Evolutionary conservation across 1,284 basidiomycete species (phyloP), one percentile per base, ranked within the genome.

Genomic region (Pholiota adiposa): DNA sequence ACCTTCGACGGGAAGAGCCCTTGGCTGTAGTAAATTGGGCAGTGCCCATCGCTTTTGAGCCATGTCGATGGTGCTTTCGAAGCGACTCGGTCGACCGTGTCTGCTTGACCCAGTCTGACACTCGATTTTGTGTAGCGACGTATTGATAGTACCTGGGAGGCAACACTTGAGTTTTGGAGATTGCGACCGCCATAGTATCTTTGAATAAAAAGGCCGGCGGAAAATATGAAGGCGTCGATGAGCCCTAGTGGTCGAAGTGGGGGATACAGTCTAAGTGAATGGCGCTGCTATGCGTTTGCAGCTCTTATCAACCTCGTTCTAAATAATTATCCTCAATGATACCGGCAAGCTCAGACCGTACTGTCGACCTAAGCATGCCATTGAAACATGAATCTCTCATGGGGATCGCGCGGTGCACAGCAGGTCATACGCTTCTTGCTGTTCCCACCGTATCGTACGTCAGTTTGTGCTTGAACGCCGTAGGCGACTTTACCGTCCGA

Each of bases 51-150:
- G 53, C 53, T 23, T 52, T 56, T 5, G 54, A 49, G 31, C 31
- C 36, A 5, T 51, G 43, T 12, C 52, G 31, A n/a, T 31, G 44
- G 34, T 27, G 49, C 4, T 44, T 49, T 16, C 48, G 38, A 14
- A 46, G 36, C 7, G 16, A 25, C 6, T 41, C 16, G 4, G 50
- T 52, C 16, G 61, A 51, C 12, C 49, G 48, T 4, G 63, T 64
- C n/a, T 59, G 41, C 19, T 59, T 53, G 19, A 66, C 63, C 65
- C 65, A 66, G 36, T 63, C 43, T 7, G 65, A 66, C 16, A 66
- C 65, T 2, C 65, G 57, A 7, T 56, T 60, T 38, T 66, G 63
- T 1, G 59, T 56, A 3, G 59, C 57, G 14, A 64, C 52, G 33
- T 66, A 64, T 46, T 66, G 56, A 19, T 62, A 43, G 33, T 66